Conservation (phyloP, 2,329 filamentous ascomycete genomes). For the Fusarium tricinctum region DNA sequence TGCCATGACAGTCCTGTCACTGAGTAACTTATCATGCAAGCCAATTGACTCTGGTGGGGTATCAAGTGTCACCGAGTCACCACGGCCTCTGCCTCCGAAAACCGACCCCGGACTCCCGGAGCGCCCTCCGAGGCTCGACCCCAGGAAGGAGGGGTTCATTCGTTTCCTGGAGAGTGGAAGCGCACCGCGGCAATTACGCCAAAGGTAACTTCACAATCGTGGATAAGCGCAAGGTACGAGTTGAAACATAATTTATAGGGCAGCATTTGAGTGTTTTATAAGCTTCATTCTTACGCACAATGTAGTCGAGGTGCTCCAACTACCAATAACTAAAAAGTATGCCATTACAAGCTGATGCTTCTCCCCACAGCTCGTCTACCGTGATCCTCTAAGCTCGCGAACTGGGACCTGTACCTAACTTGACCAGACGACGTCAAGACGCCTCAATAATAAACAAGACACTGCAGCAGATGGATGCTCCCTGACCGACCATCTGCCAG, state of each 20-base stretch:
- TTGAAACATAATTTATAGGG: not conserved
- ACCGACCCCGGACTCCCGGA: slow-evolving; percentile 44
- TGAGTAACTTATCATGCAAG: slow-evolving; percentile 27
- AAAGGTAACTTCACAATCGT: not conserved
- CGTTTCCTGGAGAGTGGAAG: slow-evolving; percentile 4
- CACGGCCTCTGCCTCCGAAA: slow-evolving; percentile 40
- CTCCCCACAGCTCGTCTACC: slow-evolving; percentile 47
- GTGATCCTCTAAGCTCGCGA: slow-evolving; percentile 42
- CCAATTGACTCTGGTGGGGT: slow-evolving; percentile 37
- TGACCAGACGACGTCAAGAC: slow-evolving; percentile 37
- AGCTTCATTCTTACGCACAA: slow-evolving; percentile 38
- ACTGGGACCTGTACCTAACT: slow-evolving; percentile 28
- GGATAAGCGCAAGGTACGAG: not conserved
- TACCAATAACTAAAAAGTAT: slow-evolving; percentile 48
- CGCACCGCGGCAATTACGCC: slow-evolving; percentile 18
- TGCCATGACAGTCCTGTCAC: slow-evolving; percentile 11
- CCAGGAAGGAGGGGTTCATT: not conserved
- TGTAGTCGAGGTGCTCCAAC: slow-evolving; percentile 38
- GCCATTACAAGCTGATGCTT: slow-evolving; percentile 52
- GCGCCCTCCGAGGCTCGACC: slow-evolving; percentile 40
- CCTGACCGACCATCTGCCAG: slow-evolving; percentile 18
- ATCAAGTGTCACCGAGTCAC: slow-evolving; percentile 30
- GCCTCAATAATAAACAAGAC: slow-evolving; percentile 45
- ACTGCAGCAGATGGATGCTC: slow-evolving; percentile 33
- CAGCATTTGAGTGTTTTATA: slow-evolving; percentile 6